Conservation (phyloP, 1,284 basidiomycete genomes). For the Anthracocystis panici-leucophaei region DNA sequence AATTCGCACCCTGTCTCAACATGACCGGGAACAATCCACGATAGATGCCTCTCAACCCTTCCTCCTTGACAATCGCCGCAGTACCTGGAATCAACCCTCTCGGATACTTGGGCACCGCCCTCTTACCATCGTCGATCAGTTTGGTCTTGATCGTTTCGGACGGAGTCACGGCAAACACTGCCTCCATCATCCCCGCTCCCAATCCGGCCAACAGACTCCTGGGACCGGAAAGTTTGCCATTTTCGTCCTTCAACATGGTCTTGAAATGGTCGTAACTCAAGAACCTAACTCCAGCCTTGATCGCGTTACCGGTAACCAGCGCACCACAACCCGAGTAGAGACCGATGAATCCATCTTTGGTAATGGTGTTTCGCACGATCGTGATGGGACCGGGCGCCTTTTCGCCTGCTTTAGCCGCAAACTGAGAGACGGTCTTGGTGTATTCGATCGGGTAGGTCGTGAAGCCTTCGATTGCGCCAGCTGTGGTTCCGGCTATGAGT, state of each 20-base stretch:
- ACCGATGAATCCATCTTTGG: conserved; percentile 66
- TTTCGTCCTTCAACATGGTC: conserved; percentile 79
- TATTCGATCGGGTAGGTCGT: conserved; percentile 89
- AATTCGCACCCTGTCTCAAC: conserved; percentile 97
- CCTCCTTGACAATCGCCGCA: conserved; percentile 81
- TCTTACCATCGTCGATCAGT: conserved; percentile 92
- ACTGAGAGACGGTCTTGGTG: conserved; percentile 78
- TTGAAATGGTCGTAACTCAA: conserved; percentile 96
- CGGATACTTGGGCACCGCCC: conserved; percentile 81
- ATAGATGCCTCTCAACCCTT: conserved; percentile 84
- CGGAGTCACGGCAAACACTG: conserved; percentile 93
- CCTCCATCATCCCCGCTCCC: conserved; percentile 94
- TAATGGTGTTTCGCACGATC: conserved; percentile 68
- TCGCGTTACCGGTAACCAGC: conserved; percentile 64
- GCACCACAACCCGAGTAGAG: conserved; percentile 69
- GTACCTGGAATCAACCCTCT: conserved; percentile 90
- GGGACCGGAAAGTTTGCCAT: conserved; percentile 53
- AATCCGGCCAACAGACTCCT: conserved; percentile 78
- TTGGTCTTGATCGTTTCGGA: conserved; percentile 99
- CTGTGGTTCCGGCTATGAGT: conserved; percentile 83
- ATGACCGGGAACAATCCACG: conserved; percentile 94
- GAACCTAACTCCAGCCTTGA: conserved; percentile 79
- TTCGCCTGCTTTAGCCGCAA: conserved; percentile 67
- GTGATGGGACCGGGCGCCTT: conserved; percentile 69
- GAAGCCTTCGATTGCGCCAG: conserved; percentile 88